Conservation (phyloP, 495 filamentous ascomycete species). For the Pseudomonodictys pantanalensis region DNA sequence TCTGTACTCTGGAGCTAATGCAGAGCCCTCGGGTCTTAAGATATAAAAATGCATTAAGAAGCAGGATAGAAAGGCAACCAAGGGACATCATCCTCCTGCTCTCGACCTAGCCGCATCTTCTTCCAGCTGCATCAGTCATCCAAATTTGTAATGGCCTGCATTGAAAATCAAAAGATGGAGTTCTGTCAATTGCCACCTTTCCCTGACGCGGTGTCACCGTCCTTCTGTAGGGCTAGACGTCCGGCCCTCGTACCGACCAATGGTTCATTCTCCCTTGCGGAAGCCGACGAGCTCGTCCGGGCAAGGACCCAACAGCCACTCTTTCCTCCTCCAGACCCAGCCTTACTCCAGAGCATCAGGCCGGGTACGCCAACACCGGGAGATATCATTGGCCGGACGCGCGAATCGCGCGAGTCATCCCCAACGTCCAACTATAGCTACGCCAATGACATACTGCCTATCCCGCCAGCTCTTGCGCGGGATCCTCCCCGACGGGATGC, state of each 20-base stretch:
- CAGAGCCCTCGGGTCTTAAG: too few relatives aligned
- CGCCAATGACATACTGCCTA: neutral
- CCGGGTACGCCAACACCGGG: neutral
- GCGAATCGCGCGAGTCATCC: neutral
- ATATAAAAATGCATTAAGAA: too few relatives aligned
- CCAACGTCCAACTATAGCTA: neutral
- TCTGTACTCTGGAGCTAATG: too few relatives aligned
- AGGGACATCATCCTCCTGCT: too few relatives aligned
- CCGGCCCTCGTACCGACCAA: slow-evolving; percentile 23
- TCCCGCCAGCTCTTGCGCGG: neutral
- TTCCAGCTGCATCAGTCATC: neutral
- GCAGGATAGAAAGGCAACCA: too few relatives aligned
- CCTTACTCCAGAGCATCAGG: slow-evolving; percentile 1
- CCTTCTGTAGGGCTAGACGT: slow-evolving; percentile 9
- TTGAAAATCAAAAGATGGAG: neutral
- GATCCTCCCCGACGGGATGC: slow-evolving; percentile 4
- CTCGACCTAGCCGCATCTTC: too few relatives aligned
- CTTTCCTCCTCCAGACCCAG: slow-evolving; percentile 24
- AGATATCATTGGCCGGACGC: neutral
- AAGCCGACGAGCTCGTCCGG: slow-evolving; percentile 28
- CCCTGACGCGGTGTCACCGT: neutral
- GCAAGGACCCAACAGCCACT: slow-evolving; percentile 19
- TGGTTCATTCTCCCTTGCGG: slow-evolving; percentile 16
- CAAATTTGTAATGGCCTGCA: slow-evolving; percentile 15
- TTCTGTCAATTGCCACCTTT: neutral